Evolutionary conservation across 2,329 filamentous ascomycete genomes (phyloP), one percentile per base, ranked within the genome.

Genomic region (Calycina marina): DNA sequence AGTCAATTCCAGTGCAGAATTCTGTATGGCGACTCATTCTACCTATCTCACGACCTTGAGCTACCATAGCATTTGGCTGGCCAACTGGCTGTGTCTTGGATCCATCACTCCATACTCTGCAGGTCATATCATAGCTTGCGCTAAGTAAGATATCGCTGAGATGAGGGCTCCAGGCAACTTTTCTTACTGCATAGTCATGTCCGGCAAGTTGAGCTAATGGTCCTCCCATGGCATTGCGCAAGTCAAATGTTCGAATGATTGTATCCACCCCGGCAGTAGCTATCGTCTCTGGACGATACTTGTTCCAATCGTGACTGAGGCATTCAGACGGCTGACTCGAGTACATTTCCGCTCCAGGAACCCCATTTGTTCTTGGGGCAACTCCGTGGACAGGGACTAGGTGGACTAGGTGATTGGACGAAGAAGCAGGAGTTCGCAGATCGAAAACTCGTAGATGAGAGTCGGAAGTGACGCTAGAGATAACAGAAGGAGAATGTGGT

Each of bases 241-340:
- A 77, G 55, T 98, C 90, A 49, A 96, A 96, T 0, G 81, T 90
- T 29, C 90, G 75, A 39, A 98, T 77, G 12, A 78, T 61, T 33
- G 81, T 71, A 55, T 98, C 90, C 3, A 96, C 90, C 34, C 90
- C 88, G 1, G 74, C 90, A 0, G 84, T 84, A 0, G 90, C 90
- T 34, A 98, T 62, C 15, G 94, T 65, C 0, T 75, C 78, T 43
- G 85, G 74, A 24, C 80, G 72, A 59, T 98, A 98, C 58, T 98
- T 98, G 61, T 98, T 98, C 90, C 90, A 98, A 56, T 98, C 90
- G 57, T 96, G 90, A 0, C 86, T 93, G 18, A 98, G 68, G 22
- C 83, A 73, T 61, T 98, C 90, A 6, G 58, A 52, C 16, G 57
- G 59, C 30, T 49, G 54, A 37, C 43, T 51, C 16, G 41, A 45